Base-by-base conservation (phyloP, 345 rosid genomes). In the Boechera divaricarpa region DNA sequence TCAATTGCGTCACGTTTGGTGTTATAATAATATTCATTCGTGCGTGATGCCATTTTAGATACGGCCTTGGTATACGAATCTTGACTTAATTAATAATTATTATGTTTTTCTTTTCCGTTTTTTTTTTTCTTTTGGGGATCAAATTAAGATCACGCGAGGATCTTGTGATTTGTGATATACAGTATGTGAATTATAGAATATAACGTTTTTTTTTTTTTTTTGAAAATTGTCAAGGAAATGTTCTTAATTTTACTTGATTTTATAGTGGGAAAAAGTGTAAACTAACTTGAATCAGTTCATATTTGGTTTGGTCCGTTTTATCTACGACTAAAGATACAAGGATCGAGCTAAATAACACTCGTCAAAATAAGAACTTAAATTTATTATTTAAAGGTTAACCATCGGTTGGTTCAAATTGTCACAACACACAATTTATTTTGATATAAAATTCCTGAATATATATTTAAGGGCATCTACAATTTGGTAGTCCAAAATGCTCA, bases 1-100 rank as follows among this genome's bases (percentile, higher is more conserved):
- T 80, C 79, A 69, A 56, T 74, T 80, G 76, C 76, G 79, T 80
- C 79, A 80, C 82, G 82, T 75, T 75, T 74, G 44, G 59, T 69
- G 39, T 45, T 24, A 13, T 6, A 35, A 4, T 12, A 12, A 32
- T 61, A 67, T 63, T 72, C 73, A 66, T 66, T 58, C 79, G 60
- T 62, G 76, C 82, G 82, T 79, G 82, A 80, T 75, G 70, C 75
- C 53, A 79, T 67, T 79, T 73, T 60, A 68, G 78, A 65, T 77
- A 77, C 63, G 81, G 67, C 39, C 66, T 72, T 67, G 63, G 63
- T 73, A 67, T 78, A 66, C 77, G 74, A 73, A 78, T 72, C 81
- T 78, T 78, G 70, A 78, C 81, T 78, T 78, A 11, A 10, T 45
- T 48, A 10, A 67, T 78, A 8, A 5, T 45, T 47, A 13, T 10